Percentiles rank a stretch among this genome's conserved stretches.
These are phyloP conservation scores for Geum urbanum DNA, from an alignment of 306 rosid species.

Conservation along the genomic window DNA sequence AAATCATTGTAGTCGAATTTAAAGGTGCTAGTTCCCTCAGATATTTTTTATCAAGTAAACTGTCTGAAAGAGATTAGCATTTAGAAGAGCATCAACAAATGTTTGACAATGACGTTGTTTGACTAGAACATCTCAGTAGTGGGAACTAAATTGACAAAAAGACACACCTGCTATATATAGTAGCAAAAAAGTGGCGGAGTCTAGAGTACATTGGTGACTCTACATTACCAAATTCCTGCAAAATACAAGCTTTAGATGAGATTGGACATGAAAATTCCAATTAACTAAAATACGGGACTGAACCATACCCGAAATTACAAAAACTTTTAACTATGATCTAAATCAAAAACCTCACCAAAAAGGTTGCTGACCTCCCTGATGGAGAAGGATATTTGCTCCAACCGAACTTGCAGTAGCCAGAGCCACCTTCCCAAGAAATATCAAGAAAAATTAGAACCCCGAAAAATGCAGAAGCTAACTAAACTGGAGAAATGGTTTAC, in stretches of 20 bases:
- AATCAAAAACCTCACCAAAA: constrained; percentile 49
- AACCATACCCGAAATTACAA: no score
- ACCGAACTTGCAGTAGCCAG: constrained; percentile 95
- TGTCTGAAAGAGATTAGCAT: background rate
- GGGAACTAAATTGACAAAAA: constrained; percentile 8
- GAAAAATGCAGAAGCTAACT: background rate
- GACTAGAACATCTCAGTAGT: background rate
- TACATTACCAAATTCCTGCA: constrained; percentile 86
- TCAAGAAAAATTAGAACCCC: constrained; percentile 2
- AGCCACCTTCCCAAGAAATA: constrained; percentile 58
- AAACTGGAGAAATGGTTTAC: background rate
- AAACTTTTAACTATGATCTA: background rate
- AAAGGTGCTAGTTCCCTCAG: background rate
- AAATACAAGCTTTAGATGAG: constrained; percentile 9
- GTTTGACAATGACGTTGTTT: background rate
- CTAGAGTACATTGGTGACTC: constrained; percentile 85
- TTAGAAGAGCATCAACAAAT: background rate
- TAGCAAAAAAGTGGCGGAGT: constrained; percentile 61
- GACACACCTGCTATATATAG: constrained; percentile 67
- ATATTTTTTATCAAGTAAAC: background rate
- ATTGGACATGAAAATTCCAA: constrained; percentile 3
- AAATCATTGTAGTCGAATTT: background rate
- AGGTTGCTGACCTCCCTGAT: constrained; percentile 67
- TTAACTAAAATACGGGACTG: no score
- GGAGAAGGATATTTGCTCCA: constrained; percentile 72